Percentiles rank a stretch among this genome's conserved stretches.
phyloP scores from a whole-genome alignment of 148 eudicot species.

The Camellia lanceoleosa region DNA sequence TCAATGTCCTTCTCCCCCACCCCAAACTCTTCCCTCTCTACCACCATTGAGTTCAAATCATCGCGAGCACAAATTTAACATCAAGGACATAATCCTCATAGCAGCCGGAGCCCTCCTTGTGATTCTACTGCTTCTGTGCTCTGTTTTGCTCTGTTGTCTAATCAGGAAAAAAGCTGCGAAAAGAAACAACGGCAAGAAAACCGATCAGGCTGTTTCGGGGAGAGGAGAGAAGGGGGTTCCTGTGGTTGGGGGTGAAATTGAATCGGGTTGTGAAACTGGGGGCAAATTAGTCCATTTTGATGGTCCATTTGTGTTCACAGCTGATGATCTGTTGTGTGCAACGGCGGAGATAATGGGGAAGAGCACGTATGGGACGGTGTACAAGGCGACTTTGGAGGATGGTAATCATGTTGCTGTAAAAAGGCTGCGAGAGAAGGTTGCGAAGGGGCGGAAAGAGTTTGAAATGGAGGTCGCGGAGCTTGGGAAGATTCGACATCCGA shows the following conservation, averaged over 20 bases:
- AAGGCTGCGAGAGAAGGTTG: constrained; percentile 81
- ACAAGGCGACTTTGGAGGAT: constrained; percentile 83
- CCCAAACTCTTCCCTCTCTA: constrained; percentile 35
- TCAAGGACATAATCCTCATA: constrained; percentile 61
- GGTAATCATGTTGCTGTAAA: constrained; percentile 79
- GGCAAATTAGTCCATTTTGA: constrained; percentile 86
- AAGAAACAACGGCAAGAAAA: constrained; percentile 20
- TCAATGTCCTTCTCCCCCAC: constrained; percentile 46
- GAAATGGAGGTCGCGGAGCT: constrained; percentile 65
- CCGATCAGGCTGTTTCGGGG: constrained; percentile 17
- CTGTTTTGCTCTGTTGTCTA: constrained; percentile 58
- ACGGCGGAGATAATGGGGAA: constrained; percentile 92
- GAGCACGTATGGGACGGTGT: constrained; percentile 73
- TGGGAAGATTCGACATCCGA: constrained; percentile 71
- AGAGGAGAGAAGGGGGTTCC: constrained; percentile 21
- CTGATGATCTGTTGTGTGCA: constrained; percentile 84
- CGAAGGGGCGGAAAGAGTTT: constrained; percentile 78
- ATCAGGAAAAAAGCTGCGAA: constrained; percentile 49
- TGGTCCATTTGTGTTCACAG: constrained; percentile 77
- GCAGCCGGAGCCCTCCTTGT: constrained; percentile 56
- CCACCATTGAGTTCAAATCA: background rate
- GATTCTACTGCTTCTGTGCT: constrained; percentile 49
- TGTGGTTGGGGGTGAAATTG: constrained; percentile 39
- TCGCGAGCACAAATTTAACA: constrained; percentile 29
- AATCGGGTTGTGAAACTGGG: constrained; percentile 66